Evolutionary conservation across 2,329 filamentous ascomycete genomes (phyloP).

Genomic region (Pestalotiopsis sp.): DNA sequence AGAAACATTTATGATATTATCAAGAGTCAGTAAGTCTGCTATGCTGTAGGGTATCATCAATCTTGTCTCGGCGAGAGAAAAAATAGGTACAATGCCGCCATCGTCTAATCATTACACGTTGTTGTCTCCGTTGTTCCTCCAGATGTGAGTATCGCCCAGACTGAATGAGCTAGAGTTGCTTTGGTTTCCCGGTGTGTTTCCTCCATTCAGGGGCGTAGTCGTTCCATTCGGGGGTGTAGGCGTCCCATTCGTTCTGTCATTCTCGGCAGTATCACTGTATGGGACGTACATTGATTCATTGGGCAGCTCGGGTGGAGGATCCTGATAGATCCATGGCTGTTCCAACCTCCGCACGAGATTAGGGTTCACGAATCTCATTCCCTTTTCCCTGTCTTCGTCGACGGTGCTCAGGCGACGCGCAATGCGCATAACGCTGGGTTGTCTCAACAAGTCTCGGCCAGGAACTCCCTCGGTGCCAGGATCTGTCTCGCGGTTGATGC

Average conservation of each 20-base stretch:
- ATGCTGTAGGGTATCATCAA: slow-evolving; percentile 9
- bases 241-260: slow-evolving; percentile 9
- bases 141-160: slow-evolving; percentile 31
- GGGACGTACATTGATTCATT: slow-evolving; percentile 19
- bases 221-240: slow-evolving; percentile 13
- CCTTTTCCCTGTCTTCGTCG: slow-evolving; percentile 73
- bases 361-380: slow-evolving; percentile 74
- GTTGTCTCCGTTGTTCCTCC: slow-evolving; percentile 27
- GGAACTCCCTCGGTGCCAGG: slow-evolving; percentile 46
- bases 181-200: slow-evolving; percentile 12
- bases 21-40: not conserved
- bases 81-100: slow-evolving; percentile 1
- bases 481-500: slow-evolving; percentile 70
- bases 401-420: slow-evolving; percentile 64
- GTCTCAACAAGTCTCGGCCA: slow-evolving; percentile 40
- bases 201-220: slow-evolving; percentile 9
- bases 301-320: slow-evolving; percentile 46
- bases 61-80: not conserved
- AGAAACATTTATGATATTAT: not conserved
- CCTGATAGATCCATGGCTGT: slow-evolving; percentile 69
- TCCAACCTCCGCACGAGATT: slow-evolving; percentile 71
- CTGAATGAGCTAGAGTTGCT: slow-evolving; percentile 33
- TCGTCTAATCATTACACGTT: slow-evolving; percentile 22
- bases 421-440: slow-evolving; percentile 40
- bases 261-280: slow-evolving; percentile 16